Conservation (phyloP, 139 green algal genomes). For the Picochlorum costavermella region DNA sequence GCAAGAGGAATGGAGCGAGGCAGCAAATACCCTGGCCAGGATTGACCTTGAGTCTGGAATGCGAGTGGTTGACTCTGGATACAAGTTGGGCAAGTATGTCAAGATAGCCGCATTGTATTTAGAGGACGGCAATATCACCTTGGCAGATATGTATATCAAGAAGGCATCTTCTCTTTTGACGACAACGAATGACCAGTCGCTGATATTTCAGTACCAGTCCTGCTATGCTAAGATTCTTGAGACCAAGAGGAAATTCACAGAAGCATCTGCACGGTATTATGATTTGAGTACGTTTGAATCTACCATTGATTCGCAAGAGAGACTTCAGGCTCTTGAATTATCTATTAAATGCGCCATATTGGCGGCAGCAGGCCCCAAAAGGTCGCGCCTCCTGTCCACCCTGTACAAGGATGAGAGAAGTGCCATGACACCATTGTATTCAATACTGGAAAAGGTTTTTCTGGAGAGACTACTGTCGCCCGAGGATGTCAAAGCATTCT, state of each 20-base stretch:
- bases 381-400: conserved; percentile 72
- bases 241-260: conserved; percentile 87
- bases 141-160: conserved; percentile 90
- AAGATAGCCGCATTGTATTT: conserved; percentile 92
- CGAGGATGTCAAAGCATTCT: conserved; percentile 72
- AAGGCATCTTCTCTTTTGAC: conserved; percentile 77
- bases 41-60: conserved; percentile 85
- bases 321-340: conserved; percentile 56
- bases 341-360: conserved; percentile 88
- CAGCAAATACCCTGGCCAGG: conserved; percentile 73
- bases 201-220: conserved; percentile 93
- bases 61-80: conserved; percentile 49
- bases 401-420: conserved; percentile 93
- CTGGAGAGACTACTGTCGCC: conserved; percentile 81
- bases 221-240: conserved; percentile 95
- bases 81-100: conserved; percentile 84
- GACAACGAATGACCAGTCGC: conserved; percentile 54
- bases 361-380: conserved; percentile 81
- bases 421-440: conserved; percentile 55
- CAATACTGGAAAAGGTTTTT: conserved; percentile 94
- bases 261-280: conserved; percentile 83
- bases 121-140: conserved; percentile 85
- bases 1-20: conserved; percentile 83
- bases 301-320: conserved; percentile 33
- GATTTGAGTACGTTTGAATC: conserved; percentile 56